phyloP scores from a whole-genome alignment of 345 rosid genomes.

The Salix brachista region DNA sequence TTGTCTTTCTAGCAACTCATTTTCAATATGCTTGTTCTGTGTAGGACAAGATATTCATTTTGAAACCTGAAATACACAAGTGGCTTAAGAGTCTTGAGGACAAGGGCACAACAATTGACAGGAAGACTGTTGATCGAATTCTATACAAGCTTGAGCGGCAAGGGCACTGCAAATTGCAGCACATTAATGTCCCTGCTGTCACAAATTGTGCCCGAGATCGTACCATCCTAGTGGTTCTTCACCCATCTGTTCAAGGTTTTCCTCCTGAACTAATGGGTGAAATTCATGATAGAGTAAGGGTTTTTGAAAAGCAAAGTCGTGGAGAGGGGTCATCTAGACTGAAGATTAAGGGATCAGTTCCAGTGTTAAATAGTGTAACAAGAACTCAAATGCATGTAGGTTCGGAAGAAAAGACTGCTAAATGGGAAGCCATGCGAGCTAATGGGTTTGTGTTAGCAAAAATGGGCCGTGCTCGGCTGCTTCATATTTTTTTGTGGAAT shows the following conservation, averaged over 20 bases:
- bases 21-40: constrained; percentile 16
- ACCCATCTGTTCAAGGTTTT: constrained; percentile 62
- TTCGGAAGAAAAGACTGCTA: constrained; percentile 47
- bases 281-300: constrained; percentile 70
- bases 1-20: not conserved
- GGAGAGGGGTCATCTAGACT: constrained; percentile 49
- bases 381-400: constrained; percentile 47
- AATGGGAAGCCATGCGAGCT: constrained; percentile 76
- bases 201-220: constrained; percentile 74
- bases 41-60: constrained; percentile 72
- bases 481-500: constrained; percentile 81
- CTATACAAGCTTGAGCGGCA: constrained; percentile 72
- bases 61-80: constrained; percentile 70
- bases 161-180: constrained; percentile 69
- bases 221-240: constrained; percentile 57
- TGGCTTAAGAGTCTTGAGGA: constrained; percentile 86
- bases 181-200: constrained; percentile 62
- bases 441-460: constrained; percentile 93
- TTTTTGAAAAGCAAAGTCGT: constrained; percentile 73
- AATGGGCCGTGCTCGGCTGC: constrained; percentile 85
- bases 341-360: constrained; percentile 53
- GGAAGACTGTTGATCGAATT: constrained; percentile 73
- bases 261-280: constrained; percentile 54
- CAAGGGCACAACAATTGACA: constrained; percentile 64
- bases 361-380: constrained; percentile 63